phyloP scores from a whole-genome alignment of 805 yeast species.

The Candida boidinii region DNA sequence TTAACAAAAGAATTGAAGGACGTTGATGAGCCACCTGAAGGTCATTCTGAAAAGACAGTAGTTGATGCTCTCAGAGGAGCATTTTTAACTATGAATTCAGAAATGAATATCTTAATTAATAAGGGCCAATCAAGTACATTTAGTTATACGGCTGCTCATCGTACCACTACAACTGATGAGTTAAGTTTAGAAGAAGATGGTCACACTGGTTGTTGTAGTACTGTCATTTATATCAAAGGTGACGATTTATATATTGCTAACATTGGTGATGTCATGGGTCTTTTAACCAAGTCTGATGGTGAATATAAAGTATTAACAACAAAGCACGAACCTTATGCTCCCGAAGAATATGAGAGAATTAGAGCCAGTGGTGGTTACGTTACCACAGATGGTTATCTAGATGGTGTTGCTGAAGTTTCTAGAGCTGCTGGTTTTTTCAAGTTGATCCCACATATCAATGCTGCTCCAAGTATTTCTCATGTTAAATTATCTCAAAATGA shows the following conservation, averaged over 20 bases:
- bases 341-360: conserved; percentile 75
- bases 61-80: conserved; percentile 76
- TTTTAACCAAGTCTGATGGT: conserved; percentile 74
- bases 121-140: conserved; percentile 33
- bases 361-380: conserved; percentile 90
- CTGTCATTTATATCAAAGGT: conserved; percentile 72
- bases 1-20: conserved; percentile 58
- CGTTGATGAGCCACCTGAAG: conserved; percentile 23
- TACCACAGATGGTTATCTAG: conserved; percentile 73
- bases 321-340: conserved; percentile 76
- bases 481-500: conserved; percentile 57
- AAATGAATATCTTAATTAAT: conserved; percentile 56
- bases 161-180: conserved; percentile 42
- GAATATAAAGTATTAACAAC: conserved; percentile 65
- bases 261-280: conserved; percentile 82
- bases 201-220: conserved; percentile 75
- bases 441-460: conserved; percentile 77
- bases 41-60: conserved; percentile 37
- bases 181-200: conserved; percentile 58
- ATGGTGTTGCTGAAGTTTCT: conserved; percentile 75
- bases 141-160: conserved; percentile 41
- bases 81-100: conserved; percentile 72
- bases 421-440: conserved; percentile 90
- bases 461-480: conserved; percentile 74
- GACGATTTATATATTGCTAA: conserved; percentile 71